Evolutionary conservation across 768 basidiomycete species (phyloP).

Genomic region (Thelephora ganbajun): DNA sequence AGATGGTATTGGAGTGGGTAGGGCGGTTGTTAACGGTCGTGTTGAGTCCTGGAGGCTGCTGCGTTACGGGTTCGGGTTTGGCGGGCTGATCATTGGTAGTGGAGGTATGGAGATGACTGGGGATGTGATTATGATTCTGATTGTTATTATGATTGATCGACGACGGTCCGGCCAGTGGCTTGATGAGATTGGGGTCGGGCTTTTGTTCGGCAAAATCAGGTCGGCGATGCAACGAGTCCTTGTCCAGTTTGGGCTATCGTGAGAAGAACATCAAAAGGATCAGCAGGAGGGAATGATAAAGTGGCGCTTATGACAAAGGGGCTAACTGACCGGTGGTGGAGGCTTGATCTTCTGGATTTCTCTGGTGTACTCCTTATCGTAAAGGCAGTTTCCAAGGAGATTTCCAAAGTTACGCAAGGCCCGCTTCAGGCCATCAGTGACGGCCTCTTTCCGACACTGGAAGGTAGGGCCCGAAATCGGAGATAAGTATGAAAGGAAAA

Average conservation of each 20-base stretch:
- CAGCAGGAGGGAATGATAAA: not conserved
- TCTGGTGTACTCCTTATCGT: slow-evolving; percentile 81
- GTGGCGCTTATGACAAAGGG: not conserved
- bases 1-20: slow-evolving; percentile 1
- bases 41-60: slow-evolving; percentile 4
- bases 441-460: slow-evolving; percentile 96
- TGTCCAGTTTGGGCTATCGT: slow-evolving; percentile 51
- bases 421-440: slow-evolving; percentile 90
- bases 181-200: slow-evolving; percentile 10
- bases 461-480: not conserved
- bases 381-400: slow-evolving; percentile 91
- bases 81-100: slow-evolving; percentile 2
- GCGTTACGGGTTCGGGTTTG: slow-evolving; percentile 5
- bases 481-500: not conserved
- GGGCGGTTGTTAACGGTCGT: slow-evolving; percentile 11
- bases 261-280: not conserved
- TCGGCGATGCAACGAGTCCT: slow-evolving; percentile 49
- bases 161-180: slow-evolving; percentile 1
- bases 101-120: too few relatives aligned
- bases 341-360: slow-evolving; percentile 84
- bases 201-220: slow-evolving; percentile 50
- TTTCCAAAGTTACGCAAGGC: slow-evolving; percentile 89
- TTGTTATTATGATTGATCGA: slow-evolving; percentile 1
- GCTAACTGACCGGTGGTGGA: slow-evolving; percentile 43
- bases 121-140: not conserved